phyloP scores from a whole-genome alignment of 371 early-diverging fungal genomes.

The Mucor mucedo region DNA sequence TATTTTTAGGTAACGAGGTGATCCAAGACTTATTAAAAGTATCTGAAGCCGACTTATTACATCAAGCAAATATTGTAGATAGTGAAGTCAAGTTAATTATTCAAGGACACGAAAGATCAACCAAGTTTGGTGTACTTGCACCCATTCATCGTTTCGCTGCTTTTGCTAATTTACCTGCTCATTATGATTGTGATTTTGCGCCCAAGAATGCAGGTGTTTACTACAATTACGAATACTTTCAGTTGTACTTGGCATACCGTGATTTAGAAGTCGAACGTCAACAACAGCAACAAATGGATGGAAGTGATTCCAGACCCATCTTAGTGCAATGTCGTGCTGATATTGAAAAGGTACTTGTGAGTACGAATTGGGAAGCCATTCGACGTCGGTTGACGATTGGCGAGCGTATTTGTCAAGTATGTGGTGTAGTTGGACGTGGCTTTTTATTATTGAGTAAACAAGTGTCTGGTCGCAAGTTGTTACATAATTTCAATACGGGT shows the following conservation, averaged over 20 bases:
- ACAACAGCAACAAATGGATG: conserved; percentile 33
- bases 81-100: conserved; percentile 48
- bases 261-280: conserved; percentile 46
- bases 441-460: conserved; percentile 52
- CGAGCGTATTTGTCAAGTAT: conserved; percentile 52
- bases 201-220: conserved; percentile 59
- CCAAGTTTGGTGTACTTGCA: conserved; percentile 39
- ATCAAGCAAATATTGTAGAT: conserved; percentile 52
- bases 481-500: conserved; percentile 56
- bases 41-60: conserved; percentile 47
- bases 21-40: conserved; percentile 52
- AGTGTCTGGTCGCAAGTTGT: conserved; percentile 54
- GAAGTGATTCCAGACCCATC: conserved; percentile 41
- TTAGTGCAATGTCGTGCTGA: conserved; percentile 51
- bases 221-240: conserved; percentile 56
- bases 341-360: conserved; percentile 52
- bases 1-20: conserved; percentile 48
- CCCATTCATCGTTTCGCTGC: conserved; percentile 52
- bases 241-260: conserved; percentile 49
- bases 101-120: conserved; percentile 43
- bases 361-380: conserved; percentile 59
- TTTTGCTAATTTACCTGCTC: conserved; percentile 54
- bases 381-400: conserved; percentile 57
- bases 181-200: conserved; percentile 56
- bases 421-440: conserved; percentile 47